These are phyloP conservation scores for Meyerozyma elateridarum DNA, from an alignment of 1,139 yeast genomes.

Conservation along the genomic window DNA sequence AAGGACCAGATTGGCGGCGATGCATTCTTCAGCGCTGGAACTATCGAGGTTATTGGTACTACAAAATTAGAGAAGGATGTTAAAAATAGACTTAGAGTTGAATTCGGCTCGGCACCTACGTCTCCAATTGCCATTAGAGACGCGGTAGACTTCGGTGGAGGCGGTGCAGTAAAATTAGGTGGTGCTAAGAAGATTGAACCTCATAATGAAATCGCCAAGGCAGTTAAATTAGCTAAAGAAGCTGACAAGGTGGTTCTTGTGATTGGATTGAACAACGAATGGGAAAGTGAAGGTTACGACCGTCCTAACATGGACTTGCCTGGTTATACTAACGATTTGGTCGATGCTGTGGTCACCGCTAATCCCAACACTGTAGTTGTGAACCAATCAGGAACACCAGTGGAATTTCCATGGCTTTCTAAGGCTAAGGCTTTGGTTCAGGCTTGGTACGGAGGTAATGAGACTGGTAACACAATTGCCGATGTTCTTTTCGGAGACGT, in stretches of 20 bases:
- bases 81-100: slow-evolving; percentile 39
- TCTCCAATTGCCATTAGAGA: slow-evolving; percentile 20
- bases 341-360: slow-evolving; percentile 8
- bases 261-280: slow-evolving; percentile 42
- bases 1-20: slow-evolving; percentile 47
- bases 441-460: slow-evolving; percentile 17
- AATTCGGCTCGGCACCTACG: slow-evolving; percentile 51
- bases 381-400: slow-evolving; percentile 13
- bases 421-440: slow-evolving; percentile 11
- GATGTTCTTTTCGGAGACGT: slow-evolving; percentile 27
- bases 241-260: slow-evolving; percentile 45
- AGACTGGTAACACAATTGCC: slow-evolving; percentile 25
- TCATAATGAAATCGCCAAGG: slow-evolving; percentile 29
- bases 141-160: slow-evolving; percentile 19
- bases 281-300: slow-evolving; percentile 49
- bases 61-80: slow-evolving; percentile 37
- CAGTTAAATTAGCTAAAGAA: slow-evolving; percentile 37
- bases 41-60: slow-evolving; percentile 42
- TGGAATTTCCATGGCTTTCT: slow-evolving; percentile 12
- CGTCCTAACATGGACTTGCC: slow-evolving; percentile 31
- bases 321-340: slow-evolving; percentile 10
- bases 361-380: slow-evolving; percentile 6
- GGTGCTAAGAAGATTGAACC: slow-evolving; percentile 18
- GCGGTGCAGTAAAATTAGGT: slow-evolving; percentile 33
- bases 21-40: slow-evolving; percentile 45